Percentiles rank a stretch among this genome's conserved stretches.
Evolutionary conservation across 257 asterid genomes (phyloP).

Genomic region (Primulina tabacum): DNA sequence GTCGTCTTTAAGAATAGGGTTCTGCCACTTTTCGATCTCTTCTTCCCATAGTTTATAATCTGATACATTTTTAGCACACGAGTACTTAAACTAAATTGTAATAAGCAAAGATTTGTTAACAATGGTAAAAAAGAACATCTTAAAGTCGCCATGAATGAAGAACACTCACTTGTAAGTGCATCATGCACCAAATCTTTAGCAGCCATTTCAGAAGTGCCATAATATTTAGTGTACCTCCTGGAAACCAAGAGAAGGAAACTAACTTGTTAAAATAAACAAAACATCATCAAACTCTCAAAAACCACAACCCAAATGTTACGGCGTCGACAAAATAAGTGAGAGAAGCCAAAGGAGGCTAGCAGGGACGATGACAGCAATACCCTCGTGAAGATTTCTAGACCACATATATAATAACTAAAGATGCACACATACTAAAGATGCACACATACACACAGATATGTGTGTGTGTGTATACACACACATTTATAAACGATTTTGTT

Average conservation of each 20-base stretch:
- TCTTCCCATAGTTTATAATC: conserved; percentile 96
- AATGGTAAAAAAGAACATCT: background rate
- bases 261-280: conserved; percentile 10
- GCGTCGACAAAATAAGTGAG: too few relatives aligned
- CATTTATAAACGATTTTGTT: too few relatives aligned
- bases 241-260: conserved; percentile 21
- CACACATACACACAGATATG: too few relatives aligned
- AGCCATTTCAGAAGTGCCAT: conserved; percentile 83
- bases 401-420: too few relatives aligned
- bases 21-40: conserved; percentile 98
- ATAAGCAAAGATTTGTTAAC: background rate
- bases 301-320: background rate
- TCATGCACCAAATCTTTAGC: conserved; percentile 89
- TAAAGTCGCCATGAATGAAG: background rate
- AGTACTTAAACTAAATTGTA: background rate
- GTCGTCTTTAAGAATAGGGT: conserved; percentile 77
- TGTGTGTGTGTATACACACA: too few relatives aligned
- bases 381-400: background rate
- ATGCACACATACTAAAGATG: too few relatives aligned
- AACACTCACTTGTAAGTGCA: conserved; percentile 80
- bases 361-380: background rate
- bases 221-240: conserved; percentile 99
- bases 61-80: conserved; percentile 31
- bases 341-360: background rate
- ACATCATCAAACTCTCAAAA: conserved; percentile 6